Conservation (phyloP, 108 stramenopile genomes). For the Pseudonitzschia delicatissima region DNA sequence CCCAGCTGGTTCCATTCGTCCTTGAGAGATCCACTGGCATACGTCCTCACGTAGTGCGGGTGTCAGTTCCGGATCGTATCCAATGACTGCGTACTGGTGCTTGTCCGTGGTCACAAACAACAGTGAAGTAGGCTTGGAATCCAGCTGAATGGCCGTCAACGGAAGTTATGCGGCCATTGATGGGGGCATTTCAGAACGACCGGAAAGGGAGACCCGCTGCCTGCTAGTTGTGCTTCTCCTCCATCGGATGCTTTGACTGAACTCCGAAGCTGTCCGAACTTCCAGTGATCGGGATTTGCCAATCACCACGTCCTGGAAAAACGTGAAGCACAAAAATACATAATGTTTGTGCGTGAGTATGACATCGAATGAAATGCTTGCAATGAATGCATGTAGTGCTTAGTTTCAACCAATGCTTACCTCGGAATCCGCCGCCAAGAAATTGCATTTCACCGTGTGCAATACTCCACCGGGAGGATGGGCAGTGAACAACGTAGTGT, state of each 20-base stretch:
- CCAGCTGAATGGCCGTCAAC: slow-evolving; percentile 45
- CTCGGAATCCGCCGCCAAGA: slow-evolving; percentile 40
- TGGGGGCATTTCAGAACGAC: slow-evolving; percentile 55
- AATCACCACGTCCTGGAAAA: slow-evolving; percentile 64
- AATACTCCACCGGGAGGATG: slow-evolving; percentile 70
- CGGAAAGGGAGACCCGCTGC: slow-evolving; percentile 48
- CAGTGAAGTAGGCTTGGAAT: slow-evolving; percentile 29
- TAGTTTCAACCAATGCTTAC: too few relatives aligned
- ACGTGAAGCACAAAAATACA: too few relatives aligned
- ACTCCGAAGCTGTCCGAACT: slow-evolving; percentile 38
- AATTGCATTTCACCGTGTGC: slow-evolving; percentile 53
- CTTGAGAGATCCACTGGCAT: slow-evolving; percentile 48
- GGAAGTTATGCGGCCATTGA: slow-evolving; percentile 66
- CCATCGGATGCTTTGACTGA: neutral
- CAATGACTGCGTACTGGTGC: slow-evolving; percentile 68
- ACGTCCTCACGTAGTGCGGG: slow-evolving; percentile 47
- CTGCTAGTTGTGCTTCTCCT: neutral
- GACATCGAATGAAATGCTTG: too few relatives aligned
- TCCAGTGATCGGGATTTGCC: slow-evolving; percentile 64
- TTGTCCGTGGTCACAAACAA: slow-evolving; percentile 76
- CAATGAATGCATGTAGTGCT: too few relatives aligned
- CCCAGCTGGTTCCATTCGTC: slow-evolving; percentile 45
- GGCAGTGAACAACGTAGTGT: slow-evolving; percentile 74
- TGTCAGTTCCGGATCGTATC: slow-evolving; percentile 33
- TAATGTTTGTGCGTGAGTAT: too few relatives aligned